Evolutionary conservation across 768 basidiomycete genomes (phyloP), one percentile per base, ranked within the genome.

Genomic region (Collybia nuda): DNA sequence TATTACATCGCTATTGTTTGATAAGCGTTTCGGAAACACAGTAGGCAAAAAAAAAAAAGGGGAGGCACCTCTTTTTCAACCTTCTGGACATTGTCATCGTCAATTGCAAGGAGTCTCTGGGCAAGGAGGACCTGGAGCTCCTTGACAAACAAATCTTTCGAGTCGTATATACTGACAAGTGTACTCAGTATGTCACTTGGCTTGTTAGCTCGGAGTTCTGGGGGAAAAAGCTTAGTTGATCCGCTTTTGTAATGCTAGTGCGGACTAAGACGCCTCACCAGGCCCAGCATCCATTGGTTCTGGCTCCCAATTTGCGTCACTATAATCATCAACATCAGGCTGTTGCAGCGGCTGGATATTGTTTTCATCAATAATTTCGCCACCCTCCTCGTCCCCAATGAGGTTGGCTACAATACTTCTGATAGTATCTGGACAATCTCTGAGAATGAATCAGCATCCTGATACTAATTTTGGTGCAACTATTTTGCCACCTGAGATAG

Each of bases 201-300:
- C 63, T 90, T 94, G 62, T 88, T 94, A 1, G 90, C 83, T 29
- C 93, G 80, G 72, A 97, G 98, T 56, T 94, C 96, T 94, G 43
- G 11, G n/a, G n/a, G 44, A 23, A 12, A 2, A 14, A 7, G 32
- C 3, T 32, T 32, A 32, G 32, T 11, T 32, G 32, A 32, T 32
- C 32, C 32, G 32, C 12, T 3, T 11, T 32, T 4, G 11, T 5
- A 18, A 24, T 12, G 5, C 3, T 44, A 22, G 2, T 5, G 5
- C 32, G n/a, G 46, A 29, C 21, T 22, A 39, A 44, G 18, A 26
- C 5, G n/a, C 8, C 75, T 50, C 56, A 95, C 94, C 90, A 49
- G 93, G 92, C 0, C 95, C 97, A 26, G 97, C 97, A 66, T 99
- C 97, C 48, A 95, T 80, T 0, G 97, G 95, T 62, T 98, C 95